phyloP scores from a whole-genome alignment of 176 grass and related monocot species.

The Triticum dicoccoides region DNA sequence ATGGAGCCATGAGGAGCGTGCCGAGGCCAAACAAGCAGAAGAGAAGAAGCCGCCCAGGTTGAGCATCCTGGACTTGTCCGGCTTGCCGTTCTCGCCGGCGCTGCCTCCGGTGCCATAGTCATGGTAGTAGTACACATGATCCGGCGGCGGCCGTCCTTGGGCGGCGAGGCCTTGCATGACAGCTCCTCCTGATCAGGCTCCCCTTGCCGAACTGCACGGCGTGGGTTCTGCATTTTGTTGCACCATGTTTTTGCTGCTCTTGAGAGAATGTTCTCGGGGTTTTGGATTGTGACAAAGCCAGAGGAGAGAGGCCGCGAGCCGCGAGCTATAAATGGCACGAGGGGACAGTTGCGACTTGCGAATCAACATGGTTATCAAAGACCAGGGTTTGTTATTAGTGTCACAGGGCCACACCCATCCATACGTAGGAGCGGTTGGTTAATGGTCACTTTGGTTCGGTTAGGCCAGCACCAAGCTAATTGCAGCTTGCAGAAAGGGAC shows the following conservation, averaged over 20 bases:
- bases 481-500: not conserved
- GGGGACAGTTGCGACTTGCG: no score
- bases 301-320: no score
- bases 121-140: constrained; percentile 48
- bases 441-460: constrained; percentile 18
- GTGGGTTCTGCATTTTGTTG: constrained; percentile 56
- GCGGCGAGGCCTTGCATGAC: constrained; percentile 40
- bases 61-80: no score
- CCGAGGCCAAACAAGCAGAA: no score
- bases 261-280: not conserved
- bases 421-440: constrained; percentile 19
- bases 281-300: no score
- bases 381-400: constrained; percentile 21
- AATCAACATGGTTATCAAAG: not conserved
- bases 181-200: constrained; percentile 52
- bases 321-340: no score
- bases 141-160: not conserved
- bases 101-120: no score
- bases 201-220: constrained; percentile 66
- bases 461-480: not conserved
- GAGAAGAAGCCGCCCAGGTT: no score
- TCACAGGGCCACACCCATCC: not conserved
- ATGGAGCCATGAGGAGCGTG: no score
- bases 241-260: constrained; percentile 32
- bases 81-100: no score